Evolutionary conservation across 305 asterid species (phyloP), one percentile per base, ranked within the genome.

Genomic region (Ruellia speciosa): DNA sequence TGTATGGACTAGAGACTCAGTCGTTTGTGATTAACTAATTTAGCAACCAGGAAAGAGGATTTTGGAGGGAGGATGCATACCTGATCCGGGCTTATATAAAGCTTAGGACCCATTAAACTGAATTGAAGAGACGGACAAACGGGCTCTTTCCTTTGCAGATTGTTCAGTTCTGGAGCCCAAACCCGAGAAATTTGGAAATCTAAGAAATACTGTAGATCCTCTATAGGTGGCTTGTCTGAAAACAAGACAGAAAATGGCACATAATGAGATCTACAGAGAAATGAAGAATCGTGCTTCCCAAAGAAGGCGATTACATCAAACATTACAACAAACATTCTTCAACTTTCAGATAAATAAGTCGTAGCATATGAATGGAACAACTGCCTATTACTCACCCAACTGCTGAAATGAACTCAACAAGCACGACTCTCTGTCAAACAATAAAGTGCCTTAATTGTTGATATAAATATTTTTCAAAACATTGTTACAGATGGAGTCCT

Each of bases 91-190:
- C 95, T 86, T 62, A 92, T 80, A 59, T 82, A 86, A 31, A 92
- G 96, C 77, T 92, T 92, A 58, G 99, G 96, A 35, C 99, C 96
- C 94, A 92, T 92, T 77, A 92, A 78, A 67, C 99, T 92, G 82
- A 92, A 88, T 69, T 88, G 96, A 52, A 92, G 94, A 52, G 85
- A 77, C 7, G 82, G 63, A 56, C 99, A 92, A 9, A 92, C 99
- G 9, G 99, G 99, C 70, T 81, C 99, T 79, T 92, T 92, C 59
- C 99, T 60, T 53, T 82, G 96, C 65, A 82, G 77, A 65, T 72
- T 84, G 72, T 82, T 92, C 70, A 77, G 94, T 74, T 92, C 99
- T 10, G 99, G 99, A 61, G 99, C 99, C 99, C 99, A 92, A 64
- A 66, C 86, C 48, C 83, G 86, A 66, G 94, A 65, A 69, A 92